phyloP scores from a whole-genome alignment of 164 flowering plant species.

The Amborella trichopoda region DNA sequence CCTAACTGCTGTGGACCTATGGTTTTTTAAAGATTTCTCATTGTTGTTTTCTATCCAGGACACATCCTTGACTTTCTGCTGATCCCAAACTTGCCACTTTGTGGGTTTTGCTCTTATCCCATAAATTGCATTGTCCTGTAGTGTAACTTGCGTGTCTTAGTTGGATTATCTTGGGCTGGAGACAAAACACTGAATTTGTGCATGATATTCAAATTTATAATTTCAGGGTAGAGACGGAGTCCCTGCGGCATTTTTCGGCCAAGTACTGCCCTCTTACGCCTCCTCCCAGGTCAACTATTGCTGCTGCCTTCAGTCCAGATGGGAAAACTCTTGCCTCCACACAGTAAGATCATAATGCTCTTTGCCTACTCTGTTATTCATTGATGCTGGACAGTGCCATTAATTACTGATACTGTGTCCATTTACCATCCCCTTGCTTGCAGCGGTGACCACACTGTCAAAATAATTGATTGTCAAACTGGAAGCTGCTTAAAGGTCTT shows the following conservation, averaged over 20 bases:
- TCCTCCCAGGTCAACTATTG: conserved; percentile 97
- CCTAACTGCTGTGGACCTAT: too few species aligned
- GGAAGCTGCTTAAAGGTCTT: conserved; percentile 86
- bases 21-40: neutral
- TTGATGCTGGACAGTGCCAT: neutral
- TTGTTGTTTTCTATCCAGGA: neutral
- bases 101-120: neutral
- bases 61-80: neutral
- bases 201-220: neutral
- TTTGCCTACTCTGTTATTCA: neutral
- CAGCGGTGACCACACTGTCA: conserved; percentile 98
- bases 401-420: neutral
- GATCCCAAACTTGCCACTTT: neutral
- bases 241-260: conserved; percentile 66
- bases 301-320: conserved; percentile 95
- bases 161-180: neutral
- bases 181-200: neutral
- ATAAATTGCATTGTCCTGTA: neutral
- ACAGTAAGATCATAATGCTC: conserved; percentile 41
- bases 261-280: conserved; percentile 76
- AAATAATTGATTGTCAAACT: conserved; percentile 79
- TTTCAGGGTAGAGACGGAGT: conserved; percentile 84
- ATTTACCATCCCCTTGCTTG: conserved; percentile 8
- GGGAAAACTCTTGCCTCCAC: conserved; percentile 92
- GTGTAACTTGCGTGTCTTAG: neutral